phyloP scores from a whole-genome alignment of 176 grass and related monocot genomes.

The Thinopyrum elongatum region DNA sequence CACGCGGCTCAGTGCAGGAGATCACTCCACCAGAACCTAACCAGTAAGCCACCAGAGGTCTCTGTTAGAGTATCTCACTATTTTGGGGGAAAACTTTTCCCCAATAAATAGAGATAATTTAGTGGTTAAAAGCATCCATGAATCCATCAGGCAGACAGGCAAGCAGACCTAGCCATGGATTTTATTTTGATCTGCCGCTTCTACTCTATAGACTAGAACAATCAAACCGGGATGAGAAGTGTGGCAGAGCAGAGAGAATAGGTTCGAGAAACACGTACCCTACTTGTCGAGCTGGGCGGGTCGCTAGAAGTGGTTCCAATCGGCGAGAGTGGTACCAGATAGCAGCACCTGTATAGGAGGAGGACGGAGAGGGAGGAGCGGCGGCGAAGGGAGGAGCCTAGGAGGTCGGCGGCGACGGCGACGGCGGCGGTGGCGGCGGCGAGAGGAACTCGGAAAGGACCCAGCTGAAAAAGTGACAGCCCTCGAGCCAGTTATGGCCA shows the following conservation, averaged over 20 bases:
- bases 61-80: no score
- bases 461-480: neutral
- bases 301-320: neutral
- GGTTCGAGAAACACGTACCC: neutral
- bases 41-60: no score
- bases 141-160: neutral
- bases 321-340: neutral
- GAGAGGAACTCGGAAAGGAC: neutral
- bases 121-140: neutral
- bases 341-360: neutral
- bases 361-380: neutral
- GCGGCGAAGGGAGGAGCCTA: neutral
- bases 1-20: neutral
- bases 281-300: neutral
- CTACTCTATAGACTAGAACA: neutral
- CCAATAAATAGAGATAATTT: neutral
- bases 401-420: neutral
- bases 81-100: neutral
- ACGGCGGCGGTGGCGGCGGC: neutral
- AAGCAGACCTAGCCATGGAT: neutral
- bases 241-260: neutral
- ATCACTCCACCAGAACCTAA: neutral
- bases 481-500: neutral
- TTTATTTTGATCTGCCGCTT: neutral
- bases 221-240: neutral